phyloP scores from a whole-genome alignment of 768 basidiomycete genomes.

The Dioszegia crocea region DNA sequence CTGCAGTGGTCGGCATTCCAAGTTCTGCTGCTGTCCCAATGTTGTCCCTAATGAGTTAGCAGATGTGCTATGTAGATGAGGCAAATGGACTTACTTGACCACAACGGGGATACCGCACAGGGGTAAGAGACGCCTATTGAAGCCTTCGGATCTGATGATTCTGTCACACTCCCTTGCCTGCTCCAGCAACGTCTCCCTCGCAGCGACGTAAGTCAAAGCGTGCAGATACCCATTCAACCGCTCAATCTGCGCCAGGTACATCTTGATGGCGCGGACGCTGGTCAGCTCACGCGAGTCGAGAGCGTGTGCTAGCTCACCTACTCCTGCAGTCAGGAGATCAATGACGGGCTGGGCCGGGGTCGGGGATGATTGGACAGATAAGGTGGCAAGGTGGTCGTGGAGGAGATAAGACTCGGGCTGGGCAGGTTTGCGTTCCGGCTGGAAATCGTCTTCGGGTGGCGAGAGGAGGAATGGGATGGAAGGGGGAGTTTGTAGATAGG shows the following conservation, averaged over 20 bases:
- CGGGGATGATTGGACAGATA: background rate
- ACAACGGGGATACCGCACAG: slow-evolving; percentile 17
- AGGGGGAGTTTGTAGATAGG: slow-evolving; percentile 6
- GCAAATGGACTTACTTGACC: slow-evolving; percentile 17
- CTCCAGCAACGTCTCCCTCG: slow-evolving; percentile 14
- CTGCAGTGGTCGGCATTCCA: slow-evolving; percentile 25
- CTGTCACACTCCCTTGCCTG: slow-evolving; percentile 18
- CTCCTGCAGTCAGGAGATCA: slow-evolving; percentile 13
- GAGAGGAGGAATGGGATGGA: background rate
- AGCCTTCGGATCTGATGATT: background rate
- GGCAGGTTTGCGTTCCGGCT: background rate
- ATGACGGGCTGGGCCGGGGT: no score
- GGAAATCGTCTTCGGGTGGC: background rate
- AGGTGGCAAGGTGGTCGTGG: background rate
- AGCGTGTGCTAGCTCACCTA: slow-evolving; percentile 13
- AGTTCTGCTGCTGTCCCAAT: slow-evolving; percentile 18
- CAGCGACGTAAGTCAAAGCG: slow-evolving; percentile 17
- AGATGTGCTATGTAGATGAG: background rate
- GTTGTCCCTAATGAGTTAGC: slow-evolving; percentile 12
- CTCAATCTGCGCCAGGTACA: slow-evolving; percentile 19
- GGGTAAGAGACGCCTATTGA: slow-evolving; percentile 10
- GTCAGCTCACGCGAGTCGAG: slow-evolving; percentile 13
- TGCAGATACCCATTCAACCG: slow-evolving; percentile 17
- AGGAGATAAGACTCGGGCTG: background rate
- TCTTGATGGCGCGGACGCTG: slow-evolving; percentile 11